A percentile compares a stretch with the other conserved stretches of the same genome.
Conservation (phyloP, 176 grass and related monocot genomes). For the Zizania latifolia region DNA sequence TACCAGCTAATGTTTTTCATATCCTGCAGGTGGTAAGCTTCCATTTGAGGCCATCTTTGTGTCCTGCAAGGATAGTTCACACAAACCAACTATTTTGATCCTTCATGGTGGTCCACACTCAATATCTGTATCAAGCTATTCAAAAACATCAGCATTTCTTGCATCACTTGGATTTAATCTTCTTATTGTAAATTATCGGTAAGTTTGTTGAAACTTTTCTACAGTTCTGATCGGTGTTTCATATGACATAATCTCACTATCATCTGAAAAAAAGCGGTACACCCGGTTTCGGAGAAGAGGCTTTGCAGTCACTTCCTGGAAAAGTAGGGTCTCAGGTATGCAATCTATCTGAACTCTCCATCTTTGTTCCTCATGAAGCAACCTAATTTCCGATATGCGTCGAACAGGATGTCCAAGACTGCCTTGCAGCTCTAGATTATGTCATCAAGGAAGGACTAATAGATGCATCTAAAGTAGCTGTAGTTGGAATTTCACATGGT, state of each 20-base stretch:
- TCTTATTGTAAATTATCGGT: conserved; percentile 84
- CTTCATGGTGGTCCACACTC: conserved; percentile 92
- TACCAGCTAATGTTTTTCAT: not conserved
- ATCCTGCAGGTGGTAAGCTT: conserved; percentile 48
- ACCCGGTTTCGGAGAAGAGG: conserved; percentile 76
- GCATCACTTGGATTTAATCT: conserved; percentile 77
- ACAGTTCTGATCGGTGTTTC: not conserved
- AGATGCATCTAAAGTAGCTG: conserved; percentile 66
- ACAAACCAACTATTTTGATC: conserved; percentile 51
- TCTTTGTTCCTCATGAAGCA: not conserved
- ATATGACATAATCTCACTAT: not conserved
- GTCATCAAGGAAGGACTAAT: conserved; percentile 45
- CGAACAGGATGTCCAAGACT: conserved; percentile 71
- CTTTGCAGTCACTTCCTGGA: conserved; percentile 89
- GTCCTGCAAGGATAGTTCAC: conserved; percentile 46
- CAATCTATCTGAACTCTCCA: not conserved
- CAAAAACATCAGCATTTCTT: conserved; percentile 69
- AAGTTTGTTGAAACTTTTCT: not conserved
- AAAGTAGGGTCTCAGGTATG: conserved; percentile 76
- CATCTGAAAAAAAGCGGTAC: conserved; percentile 50
- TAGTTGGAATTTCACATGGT: conserved; percentile 74
- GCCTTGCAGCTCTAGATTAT: conserved; percentile 64
- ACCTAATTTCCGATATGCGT: not conserved
- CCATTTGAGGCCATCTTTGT: conserved; percentile 84
- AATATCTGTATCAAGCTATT: conserved; percentile 68